Evolutionary conservation across 192 early-diverging fungal genomes (phyloP).

Genomic region (Coemansia sp.): DNA sequence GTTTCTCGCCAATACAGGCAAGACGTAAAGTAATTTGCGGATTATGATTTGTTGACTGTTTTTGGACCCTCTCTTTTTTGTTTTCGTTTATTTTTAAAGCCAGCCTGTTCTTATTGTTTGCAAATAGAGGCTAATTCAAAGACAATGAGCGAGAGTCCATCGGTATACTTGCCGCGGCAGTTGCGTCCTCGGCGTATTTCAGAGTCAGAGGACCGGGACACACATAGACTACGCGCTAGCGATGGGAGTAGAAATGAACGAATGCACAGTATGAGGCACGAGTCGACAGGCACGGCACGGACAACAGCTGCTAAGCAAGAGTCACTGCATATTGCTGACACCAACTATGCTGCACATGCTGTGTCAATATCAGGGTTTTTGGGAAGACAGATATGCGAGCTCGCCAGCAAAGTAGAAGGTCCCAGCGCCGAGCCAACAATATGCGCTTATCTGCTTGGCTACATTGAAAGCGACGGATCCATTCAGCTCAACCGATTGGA

Average conservation of each 20-base stretch:
- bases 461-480: constrained; percentile 33
- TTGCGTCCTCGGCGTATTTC: constrained; percentile 24
- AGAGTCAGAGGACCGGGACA: not conserved
- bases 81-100: constrained; percentile 5
- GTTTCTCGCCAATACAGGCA: not conserved
- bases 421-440: constrained; percentile 6
- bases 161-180: constrained; percentile 45
- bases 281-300: not conserved
- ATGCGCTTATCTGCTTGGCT: constrained; percentile 41
- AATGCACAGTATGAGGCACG: not conserved
- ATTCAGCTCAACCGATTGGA: constrained; percentile 46
- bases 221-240: not conserved
- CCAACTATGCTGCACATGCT: not conserved
- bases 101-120: constrained; percentile 4
- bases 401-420: not conserved
- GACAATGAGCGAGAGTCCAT: constrained; percentile 41
- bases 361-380: constrained; percentile 37
- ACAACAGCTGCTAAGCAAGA: not conserved
- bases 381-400: constrained; percentile 29
- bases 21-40: not conserved
- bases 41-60: constrained; percentile 11
- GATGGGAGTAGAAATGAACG: not conserved
- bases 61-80: not conserved
- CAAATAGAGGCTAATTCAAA: constrained; percentile 1
- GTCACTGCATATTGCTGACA: not conserved